Evolutionary conservation across 108 stramenopile species (phyloP).

Genomic region (Mayamaea pseudoterrestris): DNA sequence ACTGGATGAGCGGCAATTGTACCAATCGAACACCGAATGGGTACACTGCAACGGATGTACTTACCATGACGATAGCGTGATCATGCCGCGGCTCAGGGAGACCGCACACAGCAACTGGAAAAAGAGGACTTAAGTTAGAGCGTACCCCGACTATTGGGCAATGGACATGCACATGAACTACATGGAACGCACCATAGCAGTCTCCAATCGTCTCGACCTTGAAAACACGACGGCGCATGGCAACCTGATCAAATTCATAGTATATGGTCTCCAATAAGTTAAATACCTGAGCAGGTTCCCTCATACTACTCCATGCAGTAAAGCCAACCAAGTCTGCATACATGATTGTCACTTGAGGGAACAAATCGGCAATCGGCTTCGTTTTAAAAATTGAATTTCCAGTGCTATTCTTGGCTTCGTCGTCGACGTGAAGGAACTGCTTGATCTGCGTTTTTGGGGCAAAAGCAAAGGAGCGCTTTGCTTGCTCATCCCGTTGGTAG

Average conservation of each 20-base stretch:
- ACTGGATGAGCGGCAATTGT: too few species aligned
- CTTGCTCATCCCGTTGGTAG: background rate
- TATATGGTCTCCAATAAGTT: conserved; percentile 29
- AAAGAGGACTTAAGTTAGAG: too few species aligned
- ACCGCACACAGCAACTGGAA: conserved; percentile 5
- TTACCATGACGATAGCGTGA: conserved; percentile 13
- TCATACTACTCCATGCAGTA: conserved; percentile 4
- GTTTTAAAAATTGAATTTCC: conserved; percentile 1
- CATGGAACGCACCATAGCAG: conserved; percentile 11
- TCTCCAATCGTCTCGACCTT: conserved; percentile 34
- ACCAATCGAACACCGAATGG: too few species aligned
- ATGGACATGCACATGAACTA: too few species aligned
- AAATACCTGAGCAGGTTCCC: conserved; percentile 21
- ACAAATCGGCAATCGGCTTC: conserved; percentile 12
- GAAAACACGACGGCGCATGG: conserved; percentile 23
- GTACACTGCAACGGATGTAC: too few species aligned
- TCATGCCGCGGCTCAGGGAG: conserved; percentile 4
- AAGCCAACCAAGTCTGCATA: background rate
- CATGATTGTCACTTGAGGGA: conserved; percentile 9
- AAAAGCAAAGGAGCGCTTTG: background rate
- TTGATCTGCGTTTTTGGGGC: background rate
- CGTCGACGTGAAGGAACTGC: background rate
- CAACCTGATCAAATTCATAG: conserved; percentile 25
- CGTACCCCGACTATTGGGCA: too few species aligned
- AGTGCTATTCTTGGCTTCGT: background rate